phyloP scores from a whole-genome alignment of 1,284 basidiomycete species.

The Dichomitus squalens region DNA sequence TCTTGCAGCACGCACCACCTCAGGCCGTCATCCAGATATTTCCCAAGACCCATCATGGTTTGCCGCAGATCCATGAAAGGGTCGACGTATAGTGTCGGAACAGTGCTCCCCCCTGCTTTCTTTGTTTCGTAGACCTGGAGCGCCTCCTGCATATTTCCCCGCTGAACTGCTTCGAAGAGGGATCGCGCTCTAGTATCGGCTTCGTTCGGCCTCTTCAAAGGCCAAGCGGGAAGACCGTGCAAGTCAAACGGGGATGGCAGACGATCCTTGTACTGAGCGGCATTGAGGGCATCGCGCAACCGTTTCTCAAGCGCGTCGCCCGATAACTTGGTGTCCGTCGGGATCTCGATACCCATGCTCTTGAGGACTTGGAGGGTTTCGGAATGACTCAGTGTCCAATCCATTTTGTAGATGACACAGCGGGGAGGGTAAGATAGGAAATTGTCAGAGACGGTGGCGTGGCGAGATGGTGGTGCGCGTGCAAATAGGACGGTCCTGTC shows the following conservation, averaged over 20 bases:
- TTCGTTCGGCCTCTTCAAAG: not conserved
- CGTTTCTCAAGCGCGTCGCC: slow-evolving; percentile 31
- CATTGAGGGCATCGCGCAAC: slow-evolving; percentile 29
- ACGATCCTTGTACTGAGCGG: not conserved
- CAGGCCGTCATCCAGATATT: slow-evolving; percentile 28
- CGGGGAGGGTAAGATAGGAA: too few relatives aligned
- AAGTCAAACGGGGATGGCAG: slow-evolving; percentile 19
- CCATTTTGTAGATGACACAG: too few relatives aligned
- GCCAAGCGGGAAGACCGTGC: slow-evolving; percentile 20
- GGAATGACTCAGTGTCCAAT: slow-evolving; percentile 6
- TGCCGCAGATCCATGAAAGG: slow-evolving; percentile 41
- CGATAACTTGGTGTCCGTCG: slow-evolving; percentile 28
- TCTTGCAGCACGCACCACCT: slow-evolving; percentile 33
- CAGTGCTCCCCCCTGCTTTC: not conserved
- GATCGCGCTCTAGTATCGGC: not conserved
- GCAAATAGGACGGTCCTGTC: too few relatives aligned
- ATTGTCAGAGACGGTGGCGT: too few relatives aligned
- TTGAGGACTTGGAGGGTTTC: slow-evolving; percentile 15
- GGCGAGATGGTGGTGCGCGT: too few relatives aligned
- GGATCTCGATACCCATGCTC: slow-evolving; percentile 31
- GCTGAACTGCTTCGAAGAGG: slow-evolving; percentile 1
- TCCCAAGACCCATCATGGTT: slow-evolving; percentile 35
- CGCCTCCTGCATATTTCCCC: slow-evolving; percentile 22
- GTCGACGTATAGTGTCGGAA: slow-evolving; percentile 26
- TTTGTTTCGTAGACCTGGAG: not conserved